phyloP scores from a whole-genome alignment of 2,329 filamentous ascomycete species.

The Aulographum hederae region DNA sequence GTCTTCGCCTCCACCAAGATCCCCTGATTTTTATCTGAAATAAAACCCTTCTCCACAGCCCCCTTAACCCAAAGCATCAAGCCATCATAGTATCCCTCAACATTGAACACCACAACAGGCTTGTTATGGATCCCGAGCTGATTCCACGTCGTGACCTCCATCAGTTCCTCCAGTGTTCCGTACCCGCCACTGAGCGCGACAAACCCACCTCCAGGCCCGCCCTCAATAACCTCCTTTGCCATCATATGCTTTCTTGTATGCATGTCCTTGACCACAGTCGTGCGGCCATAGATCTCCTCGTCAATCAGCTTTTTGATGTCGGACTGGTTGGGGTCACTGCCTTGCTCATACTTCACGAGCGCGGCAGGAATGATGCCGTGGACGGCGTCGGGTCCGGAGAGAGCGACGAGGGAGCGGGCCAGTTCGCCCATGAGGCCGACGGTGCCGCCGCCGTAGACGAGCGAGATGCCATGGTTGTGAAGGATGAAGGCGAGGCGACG shows the following conservation, averaged over 20 bases:
- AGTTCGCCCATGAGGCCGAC: constrained; percentile 91
- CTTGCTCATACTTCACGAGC: constrained; percentile 59
- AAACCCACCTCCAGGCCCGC: constrained; percentile 72
- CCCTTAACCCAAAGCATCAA: constrained; percentile 65
- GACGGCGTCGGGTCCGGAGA: constrained; percentile 64
- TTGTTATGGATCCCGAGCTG: constrained; percentile 79
- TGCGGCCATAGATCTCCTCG: constrained; percentile 53
- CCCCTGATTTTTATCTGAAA: constrained; percentile 47
- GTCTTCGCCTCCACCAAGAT: constrained; percentile 65
- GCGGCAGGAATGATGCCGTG: constrained; percentile 89
- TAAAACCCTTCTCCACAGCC: constrained; percentile 60
- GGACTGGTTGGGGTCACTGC: constrained; percentile 26
- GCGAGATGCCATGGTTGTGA: constrained; percentile 56
- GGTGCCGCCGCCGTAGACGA: constrained; percentile 92
- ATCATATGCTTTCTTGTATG: constrained; percentile 90
- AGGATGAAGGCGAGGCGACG: constrained; percentile 55
- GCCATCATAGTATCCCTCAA: constrained; percentile 84
- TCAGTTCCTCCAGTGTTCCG: constrained; percentile 89
- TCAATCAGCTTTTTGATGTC: constrained; percentile 38
- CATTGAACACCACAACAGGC: constrained; percentile 67
- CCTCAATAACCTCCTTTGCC: constrained; percentile 69
- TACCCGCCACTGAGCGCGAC: constrained; percentile 79
- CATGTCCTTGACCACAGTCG: constrained; percentile 87
- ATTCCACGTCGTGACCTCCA: constrained; percentile 86
- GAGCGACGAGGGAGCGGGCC: constrained; percentile 65